A percentile compares a stretch with the other conserved stretches of the same genome.
phyloP scores from a whole-genome alignment of 345 rosid species.

The Mallotus nudiflorus region DNA sequence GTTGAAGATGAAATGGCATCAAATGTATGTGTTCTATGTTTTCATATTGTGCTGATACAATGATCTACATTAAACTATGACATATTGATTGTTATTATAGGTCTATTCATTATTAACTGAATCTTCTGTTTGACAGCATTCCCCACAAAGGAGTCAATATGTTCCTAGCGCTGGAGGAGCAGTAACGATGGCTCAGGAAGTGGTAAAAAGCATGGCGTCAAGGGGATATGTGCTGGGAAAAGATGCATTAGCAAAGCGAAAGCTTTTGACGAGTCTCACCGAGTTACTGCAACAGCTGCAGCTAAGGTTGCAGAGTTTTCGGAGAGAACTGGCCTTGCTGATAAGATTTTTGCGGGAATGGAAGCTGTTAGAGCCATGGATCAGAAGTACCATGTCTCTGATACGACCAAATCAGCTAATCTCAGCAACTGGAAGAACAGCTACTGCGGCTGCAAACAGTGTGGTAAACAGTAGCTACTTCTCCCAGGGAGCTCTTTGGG shows the following conservation, averaged over 20 bases:
- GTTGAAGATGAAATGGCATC: slow-evolving; percentile 46
- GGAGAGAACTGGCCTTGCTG: slow-evolving; percentile 63
- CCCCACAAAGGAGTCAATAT: slow-evolving; percentile 37
- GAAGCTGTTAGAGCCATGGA: slow-evolving; percentile 65
- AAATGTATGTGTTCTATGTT: slow-evolving; percentile 40
- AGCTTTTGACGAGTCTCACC: slow-evolving; percentile 71
- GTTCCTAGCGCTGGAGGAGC: slow-evolving; percentile 66
- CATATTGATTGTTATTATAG: slow-evolving; percentile 1
- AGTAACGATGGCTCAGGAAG: slow-evolving; percentile 63
- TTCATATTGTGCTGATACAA: slow-evolving; percentile 1
- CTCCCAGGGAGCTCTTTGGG: slow-evolving; percentile 75
- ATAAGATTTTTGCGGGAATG: slow-evolving; percentile 64
- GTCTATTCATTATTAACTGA: background rate
- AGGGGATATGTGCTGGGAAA: slow-evolving; percentile 71
- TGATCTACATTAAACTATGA: slow-evolving; percentile 1
- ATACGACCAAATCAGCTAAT: slow-evolving; percentile 66
- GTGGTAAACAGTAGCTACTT: slow-evolving; percentile 77
- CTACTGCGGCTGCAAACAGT: slow-evolving; percentile 58
- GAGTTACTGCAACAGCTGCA: slow-evolving; percentile 68
- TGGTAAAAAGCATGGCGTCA: slow-evolving; percentile 64
- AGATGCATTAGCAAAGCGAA: slow-evolving; percentile 71
- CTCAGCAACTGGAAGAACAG: slow-evolving; percentile 64
- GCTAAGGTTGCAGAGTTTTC: slow-evolving; percentile 65
- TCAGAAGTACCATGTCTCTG: slow-evolving; percentile 62
- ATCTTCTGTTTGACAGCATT: slow-evolving; percentile 22